phyloP scores from a whole-genome alignment of 1,284 basidiomycete genomes.

The Ustilago crameri region DNA sequence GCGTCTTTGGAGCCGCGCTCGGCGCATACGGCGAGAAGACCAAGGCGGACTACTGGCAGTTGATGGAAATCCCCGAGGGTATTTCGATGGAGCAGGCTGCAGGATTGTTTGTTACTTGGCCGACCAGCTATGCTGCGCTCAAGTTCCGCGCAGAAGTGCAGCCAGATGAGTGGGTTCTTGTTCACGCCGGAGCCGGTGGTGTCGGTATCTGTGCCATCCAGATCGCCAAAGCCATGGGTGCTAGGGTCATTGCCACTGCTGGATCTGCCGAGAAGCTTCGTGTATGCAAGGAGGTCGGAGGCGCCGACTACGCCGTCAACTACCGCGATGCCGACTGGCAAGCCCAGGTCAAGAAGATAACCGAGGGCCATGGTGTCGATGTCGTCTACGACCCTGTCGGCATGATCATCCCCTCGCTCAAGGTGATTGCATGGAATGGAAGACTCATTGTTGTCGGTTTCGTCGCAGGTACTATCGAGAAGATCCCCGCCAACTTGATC shows the following conservation, averaged over 20 bases:
- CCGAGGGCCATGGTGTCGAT: slow-evolving; percentile 69
- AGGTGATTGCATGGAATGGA: slow-evolving; percentile 86
- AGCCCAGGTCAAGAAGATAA: slow-evolving; percentile 61
- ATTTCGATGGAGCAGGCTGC: slow-evolving; percentile 78
- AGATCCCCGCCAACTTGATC: slow-evolving; percentile 77
- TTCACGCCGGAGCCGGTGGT: slow-evolving; percentile 74
- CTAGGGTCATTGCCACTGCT: slow-evolving; percentile 61
- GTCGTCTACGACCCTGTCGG: slow-evolving; percentile 71
- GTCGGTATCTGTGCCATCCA: slow-evolving; percentile 78
- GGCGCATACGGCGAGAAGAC: slow-evolving; percentile 79
- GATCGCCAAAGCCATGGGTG: slow-evolving; percentile 64
- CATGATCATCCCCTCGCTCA: slow-evolving; percentile 59
- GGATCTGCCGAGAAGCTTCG: slow-evolving; percentile 57
- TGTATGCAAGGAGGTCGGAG: slow-evolving; percentile 56
- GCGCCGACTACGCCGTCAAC: slow-evolving; percentile 61
- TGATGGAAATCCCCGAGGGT: slow-evolving; percentile 75
- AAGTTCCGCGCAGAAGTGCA: slow-evolving; percentile 55
- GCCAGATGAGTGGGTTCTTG: slow-evolving; percentile 55
- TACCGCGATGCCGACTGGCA: slow-evolving; percentile 64
- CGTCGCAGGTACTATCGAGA: slow-evolving; percentile 62
- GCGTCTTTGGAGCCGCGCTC: slow-evolving; percentile 87
- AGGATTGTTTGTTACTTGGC: slow-evolving; percentile 63
- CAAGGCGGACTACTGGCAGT: slow-evolving; percentile 67
- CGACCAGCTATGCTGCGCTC: slow-evolving; percentile 63
- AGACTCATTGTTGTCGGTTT: slow-evolving; percentile 86